Evolutionary conservation across 805 yeast genomes (phyloP), one percentile per base, ranked within the genome.

Genomic region (Metschnikowia drakensbergensis): DNA sequence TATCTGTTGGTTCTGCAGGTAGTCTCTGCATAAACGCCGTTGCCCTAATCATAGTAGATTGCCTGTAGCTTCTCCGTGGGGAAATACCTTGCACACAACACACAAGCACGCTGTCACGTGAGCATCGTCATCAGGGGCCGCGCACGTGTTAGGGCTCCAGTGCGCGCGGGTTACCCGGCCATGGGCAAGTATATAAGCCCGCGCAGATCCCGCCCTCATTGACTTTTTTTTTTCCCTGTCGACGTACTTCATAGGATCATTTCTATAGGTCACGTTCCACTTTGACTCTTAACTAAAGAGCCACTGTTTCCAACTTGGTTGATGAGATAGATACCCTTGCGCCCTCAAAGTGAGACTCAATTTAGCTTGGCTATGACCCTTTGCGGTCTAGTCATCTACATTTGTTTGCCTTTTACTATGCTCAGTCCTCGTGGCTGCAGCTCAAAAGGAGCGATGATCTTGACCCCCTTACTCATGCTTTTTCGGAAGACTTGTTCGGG

Each of bases 201-300:
- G 36, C 28, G 36, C 27, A 4, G 5, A 33, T 22, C 23, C 23
- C 49, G 42, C 36, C 51, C 51, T 41, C 46, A 31, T 31, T 37
- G 62, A 64, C 63, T 64, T 62, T 60, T 58, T 63, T 64, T 74
- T 72, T 78, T 79, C 80, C 79, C 75, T 79, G 94, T 84, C 95
- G 96, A 88, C 96, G 96, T 89, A 88, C 96, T 87, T 86, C 94
- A 86, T 88, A 86, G 96, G 96, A 88, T 88, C 96, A 88, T 88
- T 88, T 89, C 96, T 88, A 88, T 89, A 88, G 96, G 84, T 34
- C 46, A 43, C 39, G 40, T 84, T 79, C 87, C 82, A 86, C 39
- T 92, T 86, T 88, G 96, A 85, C 92, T 88, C 92, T 86, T 86
- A 88, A 77, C 84, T 82, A 83, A 89, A 83, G 92, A 89, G 96